A percentile compares a stretch with the other conserved stretches of the same genome.
Evolutionary conservation across 768 basidiomycete genomes (phyloP).

Genomic region (Hortiboletus flavorubellus): DNA sequence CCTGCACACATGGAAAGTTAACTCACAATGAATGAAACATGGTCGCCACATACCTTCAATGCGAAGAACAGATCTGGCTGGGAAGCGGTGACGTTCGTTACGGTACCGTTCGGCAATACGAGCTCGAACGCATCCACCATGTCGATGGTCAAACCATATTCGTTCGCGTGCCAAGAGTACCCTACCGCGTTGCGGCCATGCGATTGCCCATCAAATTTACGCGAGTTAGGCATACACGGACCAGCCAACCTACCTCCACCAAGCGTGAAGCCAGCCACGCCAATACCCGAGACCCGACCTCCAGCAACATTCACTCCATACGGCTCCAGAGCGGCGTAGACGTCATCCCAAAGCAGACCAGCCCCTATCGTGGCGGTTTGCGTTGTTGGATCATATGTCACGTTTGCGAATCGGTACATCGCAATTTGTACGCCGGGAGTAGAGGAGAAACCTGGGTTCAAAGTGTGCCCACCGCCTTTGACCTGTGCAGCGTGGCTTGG

Average conservation of each 20-base stretch:
- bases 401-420: slow-evolving; percentile 46
- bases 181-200: slow-evolving; percentile 34
- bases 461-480: slow-evolving; percentile 60
- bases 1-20: slow-evolving; percentile 34
- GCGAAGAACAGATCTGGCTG: slow-evolving; percentile 44
- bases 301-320: slow-evolving; percentile 55
- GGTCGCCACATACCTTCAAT: slow-evolving; percentile 33
- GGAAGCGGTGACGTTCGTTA: slow-evolving; percentile 35
- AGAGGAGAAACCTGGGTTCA: slow-evolving; percentile 57
- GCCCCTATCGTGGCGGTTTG: slow-evolving; percentile 40
- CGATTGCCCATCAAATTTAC: slow-evolving; percentile 1
- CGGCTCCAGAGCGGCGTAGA: slow-evolving; percentile 52
- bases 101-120: slow-evolving; percentile 53
- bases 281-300: slow-evolving; percentile 54
- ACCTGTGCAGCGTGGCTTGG: slow-evolving; percentile 35
- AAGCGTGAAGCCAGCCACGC: slow-evolving; percentile 55
- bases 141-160: slow-evolving; percentile 55
- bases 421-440: slow-evolving; percentile 58
- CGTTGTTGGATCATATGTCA: slow-evolving; percentile 38
- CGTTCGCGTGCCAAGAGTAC: slow-evolving; percentile 64
- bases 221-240: neutral
- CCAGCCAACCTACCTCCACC: slow-evolving; percentile 46
- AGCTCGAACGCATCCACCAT: slow-evolving; percentile 55
- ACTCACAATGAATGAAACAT: neutral
- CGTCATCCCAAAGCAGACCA: slow-evolving; percentile 63